Conservation (phyloP, 164 flowering plant species). For the Chloranthus sessilifolius region DNA sequence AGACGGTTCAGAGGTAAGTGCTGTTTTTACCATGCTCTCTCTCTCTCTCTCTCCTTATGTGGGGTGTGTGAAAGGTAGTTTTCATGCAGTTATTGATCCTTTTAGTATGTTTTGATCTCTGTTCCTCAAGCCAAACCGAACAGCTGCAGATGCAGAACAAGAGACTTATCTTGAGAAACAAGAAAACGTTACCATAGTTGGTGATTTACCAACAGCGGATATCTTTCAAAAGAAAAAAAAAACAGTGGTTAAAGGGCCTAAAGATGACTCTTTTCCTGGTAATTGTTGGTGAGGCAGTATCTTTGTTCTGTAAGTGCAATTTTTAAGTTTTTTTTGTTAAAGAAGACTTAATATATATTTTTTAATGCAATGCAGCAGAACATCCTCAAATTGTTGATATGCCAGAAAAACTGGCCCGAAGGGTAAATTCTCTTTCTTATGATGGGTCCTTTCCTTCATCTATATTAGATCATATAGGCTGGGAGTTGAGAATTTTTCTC, state of each 20-base stretch:
- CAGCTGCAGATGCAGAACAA: slow-evolving; percentile 21
- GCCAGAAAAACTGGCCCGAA: slow-evolving; percentile 55
- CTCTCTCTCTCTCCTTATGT: not conserved
- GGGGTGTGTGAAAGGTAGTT: not conserved
- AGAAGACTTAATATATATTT: not conserved
- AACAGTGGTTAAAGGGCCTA: slow-evolving; percentile 4
- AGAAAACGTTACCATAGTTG: slow-evolving; percentile 21
- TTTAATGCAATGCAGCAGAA: slow-evolving; percentile 39
- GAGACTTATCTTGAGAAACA: slow-evolving; percentile 25
- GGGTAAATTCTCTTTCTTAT: slow-evolving; percentile 47
- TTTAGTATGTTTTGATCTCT: slow-evolving; percentile 5
- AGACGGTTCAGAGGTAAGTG: slow-evolving; percentile 43
- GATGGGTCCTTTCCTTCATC: not conserved
- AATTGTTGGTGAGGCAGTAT: slow-evolving; percentile 2
- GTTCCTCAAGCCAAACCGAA: slow-evolving; percentile 28
- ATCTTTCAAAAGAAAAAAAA: too few relatives aligned
- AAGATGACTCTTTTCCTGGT: slow-evolving; percentile 10
- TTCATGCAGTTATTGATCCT: slow-evolving; percentile 8
- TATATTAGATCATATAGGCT: slow-evolving; percentile 1
- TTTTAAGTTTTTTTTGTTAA: not conserved
- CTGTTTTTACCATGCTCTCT: slow-evolving; percentile 1
- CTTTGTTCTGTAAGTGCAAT: not conserved
- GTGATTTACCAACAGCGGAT: slow-evolving; percentile 6
- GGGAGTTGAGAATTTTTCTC: not conserved
- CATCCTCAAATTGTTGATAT: slow-evolving; percentile 38